Evolutionary conservation across 2,329 filamentous ascomycete species (phyloP).

Genomic region (Aspergillus jensenii): DNA sequence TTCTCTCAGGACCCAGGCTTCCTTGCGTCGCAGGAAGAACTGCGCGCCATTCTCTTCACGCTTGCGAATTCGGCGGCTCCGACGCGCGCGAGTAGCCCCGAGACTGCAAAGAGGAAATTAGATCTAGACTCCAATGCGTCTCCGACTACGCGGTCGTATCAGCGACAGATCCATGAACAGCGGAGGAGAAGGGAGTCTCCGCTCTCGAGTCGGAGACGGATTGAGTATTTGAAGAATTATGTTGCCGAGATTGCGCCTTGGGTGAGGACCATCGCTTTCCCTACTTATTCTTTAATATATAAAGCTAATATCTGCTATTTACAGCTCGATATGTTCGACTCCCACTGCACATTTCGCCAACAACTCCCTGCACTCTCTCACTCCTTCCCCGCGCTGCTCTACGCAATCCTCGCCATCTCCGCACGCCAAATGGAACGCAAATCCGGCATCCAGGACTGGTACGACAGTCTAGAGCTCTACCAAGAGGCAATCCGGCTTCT

Average conservation of each 20-base stretch:
- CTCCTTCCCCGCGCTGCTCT: slow-evolving; percentile 46
- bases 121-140: not conserved
- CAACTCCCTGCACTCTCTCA: slow-evolving; percentile 52
- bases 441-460: slow-evolving; percentile 44
- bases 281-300: too few relatives aligned
- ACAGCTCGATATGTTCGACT: slow-evolving; percentile 59
- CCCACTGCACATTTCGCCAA: slow-evolving; percentile 52
- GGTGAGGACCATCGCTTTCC: slow-evolving; percentile 30
- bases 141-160: slow-evolving; percentile 1
- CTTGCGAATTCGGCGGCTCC: slow-evolving; percentile 47
- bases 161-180: not conserved
- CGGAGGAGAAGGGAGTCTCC: slow-evolving; percentile 15
- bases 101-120: slow-evolving; percentile 17
- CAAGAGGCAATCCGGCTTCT: slow-evolving; percentile 54
- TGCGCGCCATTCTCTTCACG: slow-evolving; percentile 46
- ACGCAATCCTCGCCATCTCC: slow-evolving; percentile 55
- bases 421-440: slow-evolving; percentile 56
- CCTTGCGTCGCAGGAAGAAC: slow-evolving; percentile 47
- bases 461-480: slow-evolving; percentile 54
- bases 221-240: slow-evolving; percentile 51
- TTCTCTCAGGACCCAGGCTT: slow-evolving; percentile 44
- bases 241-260: slow-evolving; percentile 55
- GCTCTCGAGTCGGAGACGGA: slow-evolving; percentile 33
- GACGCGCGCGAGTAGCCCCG: slow-evolving; percentile 40
- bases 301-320: too few relatives aligned